Evolutionary conservation across 2,329 filamentous ascomycete genomes (phyloP), one percentile per base, ranked within the genome.

Genomic region (Elsinoe ampelina): DNA sequence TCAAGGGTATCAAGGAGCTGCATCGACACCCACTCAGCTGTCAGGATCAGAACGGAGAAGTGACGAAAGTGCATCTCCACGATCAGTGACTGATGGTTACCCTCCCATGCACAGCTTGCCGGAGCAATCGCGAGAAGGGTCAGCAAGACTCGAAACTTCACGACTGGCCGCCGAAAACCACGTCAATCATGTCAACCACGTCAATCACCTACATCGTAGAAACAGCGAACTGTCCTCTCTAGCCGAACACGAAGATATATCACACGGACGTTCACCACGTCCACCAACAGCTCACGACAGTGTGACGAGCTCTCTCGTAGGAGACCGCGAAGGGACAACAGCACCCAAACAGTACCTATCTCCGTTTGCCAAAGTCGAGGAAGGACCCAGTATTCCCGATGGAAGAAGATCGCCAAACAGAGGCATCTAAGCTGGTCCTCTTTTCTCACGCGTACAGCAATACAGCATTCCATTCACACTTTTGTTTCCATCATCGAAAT

Each of bases 281-380:
- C 54, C 54, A 22, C 54, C 54, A n/a, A 56, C 54, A 26, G 54
- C 54, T 45, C 54, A 56, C 54, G 54, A 56, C 41, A 56, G 54
- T 22, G 54, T 56, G 54, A 36, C 54, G 13, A 56, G 54, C 42
- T 56, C 54, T 45, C 54, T 56, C 38, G 19, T 41, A 5, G 54
- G 54, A 38, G 54, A 56, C 30, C 54, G 54, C 54, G 54, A 56
- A 26, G 38, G 39, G 42, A 34, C 22, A 2, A 47, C 32, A 38
- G 54, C 13, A 56, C 54, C 54, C 12, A 56, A 56, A 36, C 38
- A 45, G 19, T 56, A 56, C 26, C 54, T 56, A 7, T 56, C 54
- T 8, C 54, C 54, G 12, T 56, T 56, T 47, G 54, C 54, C 17
- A 56, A 56, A 48, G 30, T 45, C 12, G 54, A 56, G 15, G 54